phyloP scores from a whole-genome alignment of 805 yeast genomes.

The Candida loeiensis region DNA sequence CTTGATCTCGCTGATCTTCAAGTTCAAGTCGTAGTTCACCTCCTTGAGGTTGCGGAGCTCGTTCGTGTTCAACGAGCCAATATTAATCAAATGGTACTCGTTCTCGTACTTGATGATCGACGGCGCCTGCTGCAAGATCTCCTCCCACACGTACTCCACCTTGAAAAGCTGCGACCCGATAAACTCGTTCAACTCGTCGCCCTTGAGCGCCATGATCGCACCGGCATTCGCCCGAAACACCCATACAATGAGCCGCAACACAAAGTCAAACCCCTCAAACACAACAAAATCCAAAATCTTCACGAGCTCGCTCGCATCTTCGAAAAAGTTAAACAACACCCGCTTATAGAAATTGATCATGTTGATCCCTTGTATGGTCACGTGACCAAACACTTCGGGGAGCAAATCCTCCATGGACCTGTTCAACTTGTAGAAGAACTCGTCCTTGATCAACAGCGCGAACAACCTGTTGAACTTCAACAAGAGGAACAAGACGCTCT shows the following conservation, averaged over 20 bases:
- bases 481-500: constrained; percentile 32
- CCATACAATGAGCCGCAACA: constrained; percentile 27
- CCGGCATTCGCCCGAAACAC: constrained; percentile 17
- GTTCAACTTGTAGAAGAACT: constrained; percentile 33
- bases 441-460: constrained; percentile 25
- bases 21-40: constrained; percentile 30
- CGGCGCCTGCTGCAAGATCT: constrained; percentile 19
- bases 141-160: constrained; percentile 10
- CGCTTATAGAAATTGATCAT: constrained; percentile 20
- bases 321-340: constrained; percentile 19
- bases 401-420: constrained; percentile 35
- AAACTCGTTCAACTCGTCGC: constrained; percentile 24
- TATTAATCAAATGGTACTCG: constrained; percentile 36
- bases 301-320: constrained; percentile 7
- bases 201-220: constrained; percentile 17
- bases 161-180: constrained; percentile 18
- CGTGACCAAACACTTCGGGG: constrained; percentile 27
- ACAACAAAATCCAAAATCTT: constrained; percentile 33
- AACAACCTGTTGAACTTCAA: constrained; percentile 30
- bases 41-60: constrained; percentile 39
- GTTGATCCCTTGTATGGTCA: constrained; percentile 35
- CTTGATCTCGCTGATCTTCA: constrained; percentile 25
- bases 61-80: constrained; percentile 35
- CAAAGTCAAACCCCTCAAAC: constrained; percentile 38
- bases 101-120: constrained; percentile 33